Conservation (phyloP, 306 rosid genomes). For the Notholithocarpus densiflorus region DNA sequence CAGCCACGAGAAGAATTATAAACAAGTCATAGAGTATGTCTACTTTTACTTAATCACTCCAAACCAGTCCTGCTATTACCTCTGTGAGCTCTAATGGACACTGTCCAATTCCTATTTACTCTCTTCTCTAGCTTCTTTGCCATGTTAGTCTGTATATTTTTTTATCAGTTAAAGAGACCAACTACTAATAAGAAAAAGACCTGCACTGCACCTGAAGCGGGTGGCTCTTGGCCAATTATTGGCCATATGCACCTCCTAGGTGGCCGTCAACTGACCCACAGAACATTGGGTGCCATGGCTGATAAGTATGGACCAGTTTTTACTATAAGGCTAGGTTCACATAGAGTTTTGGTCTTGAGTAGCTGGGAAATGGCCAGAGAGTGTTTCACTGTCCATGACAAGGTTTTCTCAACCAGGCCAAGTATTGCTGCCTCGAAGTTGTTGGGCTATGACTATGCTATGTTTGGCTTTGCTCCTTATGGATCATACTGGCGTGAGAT, state of each 20-base stretch:
- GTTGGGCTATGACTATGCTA: slow-evolving; percentile 28
- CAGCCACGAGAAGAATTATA: too few relatives aligned
- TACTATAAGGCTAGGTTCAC: slow-evolving; percentile 32
- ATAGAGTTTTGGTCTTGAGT: slow-evolving; percentile 20
- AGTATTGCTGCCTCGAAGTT: slow-evolving; percentile 20
- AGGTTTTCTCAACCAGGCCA: slow-evolving; percentile 32
- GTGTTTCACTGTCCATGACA: slow-evolving; percentile 34
- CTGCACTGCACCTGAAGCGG: slow-evolving; percentile 20
- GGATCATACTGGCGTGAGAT: slow-evolving; percentile 39
- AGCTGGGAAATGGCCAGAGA: slow-evolving; percentile 33
- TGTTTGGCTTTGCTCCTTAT: slow-evolving; percentile 41
- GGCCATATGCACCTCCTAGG: slow-evolving; percentile 41
- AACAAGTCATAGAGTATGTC: too few relatives aligned
- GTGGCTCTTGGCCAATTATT: slow-evolving; percentile 33
- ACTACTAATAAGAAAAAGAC: background rate
- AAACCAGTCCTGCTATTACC: background rate
- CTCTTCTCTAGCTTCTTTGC: slow-evolving; percentile 11
- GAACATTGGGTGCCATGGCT: slow-evolving; percentile 32
- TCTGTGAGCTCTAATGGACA: slow-evolving; percentile 15
- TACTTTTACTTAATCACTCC: too few relatives aligned
- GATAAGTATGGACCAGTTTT: slow-evolving; percentile 34
- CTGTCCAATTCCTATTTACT: background rate
- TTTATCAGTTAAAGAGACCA: slow-evolving; percentile 6
- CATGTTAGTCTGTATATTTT: slow-evolving; percentile 9
- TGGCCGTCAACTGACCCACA: slow-evolving; percentile 10